Conservation (phyloP, 371 early-diverging fungal species). For the Actinomortierella wolfii region DNA sequence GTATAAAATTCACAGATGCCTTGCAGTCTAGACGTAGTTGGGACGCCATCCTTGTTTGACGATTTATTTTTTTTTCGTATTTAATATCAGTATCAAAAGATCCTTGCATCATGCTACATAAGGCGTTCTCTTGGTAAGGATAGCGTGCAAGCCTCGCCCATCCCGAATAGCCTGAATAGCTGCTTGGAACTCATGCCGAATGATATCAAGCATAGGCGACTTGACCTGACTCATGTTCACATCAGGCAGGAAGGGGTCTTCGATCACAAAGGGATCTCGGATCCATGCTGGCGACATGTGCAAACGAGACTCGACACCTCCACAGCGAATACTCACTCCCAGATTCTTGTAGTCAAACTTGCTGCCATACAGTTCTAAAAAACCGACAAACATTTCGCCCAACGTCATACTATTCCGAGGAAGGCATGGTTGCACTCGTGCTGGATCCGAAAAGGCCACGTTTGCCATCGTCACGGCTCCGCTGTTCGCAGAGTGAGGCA, state of each 20-base stretch:
- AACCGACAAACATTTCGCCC: conserved; percentile 41
- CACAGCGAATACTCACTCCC: conserved; percentile 39
- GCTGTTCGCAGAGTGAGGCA: conserved; percentile 27
- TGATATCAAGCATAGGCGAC: conserved; percentile 29
- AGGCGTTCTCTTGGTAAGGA: conserved; percentile 28
- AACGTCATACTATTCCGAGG: conserved; percentile 39
- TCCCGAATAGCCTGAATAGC: conserved; percentile 37
- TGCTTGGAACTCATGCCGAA: conserved; percentile 45
- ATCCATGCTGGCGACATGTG: conserved; percentile 13
- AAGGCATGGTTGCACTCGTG: conserved; percentile 26
- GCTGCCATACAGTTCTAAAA: conserved; percentile 41
- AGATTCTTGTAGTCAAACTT: conserved; percentile 35
- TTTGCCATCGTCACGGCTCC: conserved; percentile 20
- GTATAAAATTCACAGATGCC: no score
- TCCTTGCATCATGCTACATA: conserved; percentile 5
- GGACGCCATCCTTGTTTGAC: no score
- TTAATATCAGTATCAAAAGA: no score
- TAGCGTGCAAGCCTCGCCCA: conserved; percentile 35
- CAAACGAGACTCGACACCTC: conserved; percentile 30
- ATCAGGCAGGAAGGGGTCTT: conserved; percentile 40
- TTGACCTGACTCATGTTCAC: conserved; percentile 16
- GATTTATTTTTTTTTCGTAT: no score
- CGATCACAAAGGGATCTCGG: conserved; percentile 33
- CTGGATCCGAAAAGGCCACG: conserved; percentile 41
- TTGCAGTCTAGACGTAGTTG: no score